Evolutionary conservation across 495 filamentous ascomycete genomes (phyloP), one percentile per base, ranked within the genome.

Genomic region (Evernia prunastri): DNA sequence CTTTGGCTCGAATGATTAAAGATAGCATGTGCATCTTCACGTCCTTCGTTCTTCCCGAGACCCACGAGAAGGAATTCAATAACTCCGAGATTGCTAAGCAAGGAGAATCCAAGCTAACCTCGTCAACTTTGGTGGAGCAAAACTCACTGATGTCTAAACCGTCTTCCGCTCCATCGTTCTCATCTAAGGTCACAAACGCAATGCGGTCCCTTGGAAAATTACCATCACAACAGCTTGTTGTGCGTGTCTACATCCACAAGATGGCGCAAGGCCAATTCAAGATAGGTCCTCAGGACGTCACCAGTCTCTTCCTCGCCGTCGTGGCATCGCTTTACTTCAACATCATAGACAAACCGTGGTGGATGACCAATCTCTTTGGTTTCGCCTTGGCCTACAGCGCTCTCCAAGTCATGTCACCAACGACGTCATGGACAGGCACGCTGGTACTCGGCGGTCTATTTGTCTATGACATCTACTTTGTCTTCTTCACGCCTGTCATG

Each of bases 401-500:
- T 23, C 77, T 98, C 45, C 83, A 91, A 61, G 75, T 96, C 64
- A 84, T 98, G 78, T 96, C 93, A 3, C 95, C 94, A 0, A 94
- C 92, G 0, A 96, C 89, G 0, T 96, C 96, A 70, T 77, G 79
- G 63, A 96, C 90, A 0, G 94, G 91, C 5, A 87, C 86, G 2
- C 73, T 90, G 33, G 86, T 98, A 37, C 78, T 97, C 0, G 77
- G 73, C 4, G 89, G 87, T 0, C 79, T 98, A 20, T 97, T 97
- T 73, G 81, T 93, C 69, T 98, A 98, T 69, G 94, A 98, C 68
- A 93, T 98, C 59, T 88, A 92, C 71, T 95, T 97, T 77, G 94
- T 98, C 60, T 98, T 97, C 72, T 98, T 89, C 73, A 98, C 94
- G 0, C 94, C 94, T 1, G 80, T 94, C 70, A 98, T 98, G 94